Evolutionary conservation across 495 filamentous ascomycete species (phyloP), one percentile per base, ranked within the genome.

Genomic region (Aspergillus campestris): DNA sequence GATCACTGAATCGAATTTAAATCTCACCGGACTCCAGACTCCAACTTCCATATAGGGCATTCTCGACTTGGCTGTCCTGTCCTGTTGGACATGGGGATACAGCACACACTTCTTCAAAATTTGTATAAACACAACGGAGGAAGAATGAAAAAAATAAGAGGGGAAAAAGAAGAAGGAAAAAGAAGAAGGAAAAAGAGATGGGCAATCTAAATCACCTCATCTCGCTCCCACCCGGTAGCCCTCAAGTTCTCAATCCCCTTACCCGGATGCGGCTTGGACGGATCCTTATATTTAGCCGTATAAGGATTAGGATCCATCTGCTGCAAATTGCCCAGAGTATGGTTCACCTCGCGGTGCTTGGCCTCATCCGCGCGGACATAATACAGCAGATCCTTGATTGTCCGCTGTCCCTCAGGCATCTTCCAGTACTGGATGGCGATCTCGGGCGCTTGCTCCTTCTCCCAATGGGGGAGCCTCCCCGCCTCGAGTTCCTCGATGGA

Each of bases 301-400:
- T 89, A 97, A 8, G 92, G 92, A 62, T 98, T 97, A 11, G 89
- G 89, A 60, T 98, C 92, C 14, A 74, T 79, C 62, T 90, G 87
- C 44, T 89, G 69, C 31, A 97, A 63, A 56, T 95, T 95, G 32
- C 82, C 80, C 38, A 98, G 65, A 0, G 92, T 97, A 58, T 98
- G 92, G 64, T 98, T 98, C 45, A 97, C 94, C 63, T 96, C 94
- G 12, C 92, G 74, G 60, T 98, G 92, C 64, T 91, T 92, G n/a
- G 89, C 86, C 66, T 98, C 92, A 58, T 98, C 92, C 0, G 89
- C 89, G 5, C 94, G 79, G 47, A 98, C 81, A 52, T 96, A 95
- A 31, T 87, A 61, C 54, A 98, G 68, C 38, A 97, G 67, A 60
- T 97, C 88, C 47, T 71, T 77, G 84, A 98, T 95, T 7, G 80